A percentile compares a stretch with the other conserved stretches of the same genome.
Evolutionary conservation across 306 rosid genomes (phyloP).

Genomic region (Malus sieversii): DNA sequence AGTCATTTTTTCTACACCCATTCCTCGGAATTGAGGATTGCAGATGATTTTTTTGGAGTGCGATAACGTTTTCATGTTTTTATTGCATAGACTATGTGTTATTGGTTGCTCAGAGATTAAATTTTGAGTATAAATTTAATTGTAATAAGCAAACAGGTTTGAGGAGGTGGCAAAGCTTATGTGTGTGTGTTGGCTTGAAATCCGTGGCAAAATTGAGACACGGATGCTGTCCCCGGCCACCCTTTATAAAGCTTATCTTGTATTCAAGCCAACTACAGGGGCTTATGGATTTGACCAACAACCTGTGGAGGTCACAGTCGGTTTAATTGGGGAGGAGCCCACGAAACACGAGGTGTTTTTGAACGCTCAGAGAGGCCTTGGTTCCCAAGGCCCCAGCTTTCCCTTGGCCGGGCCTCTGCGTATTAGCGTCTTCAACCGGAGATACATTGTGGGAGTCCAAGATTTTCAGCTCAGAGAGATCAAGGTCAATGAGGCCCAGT

Average conservation of each 20-base stretch:
- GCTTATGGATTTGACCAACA: constrained; percentile 41
- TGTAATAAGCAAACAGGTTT: constrained; percentile 32
- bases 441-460: constrained; percentile 1
- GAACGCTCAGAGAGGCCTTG: constrained; percentile 7
- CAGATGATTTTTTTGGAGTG: no score
- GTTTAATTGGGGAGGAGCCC: constrained; percentile 32
- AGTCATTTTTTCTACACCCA: neutral
- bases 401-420: constrained; percentile 41
- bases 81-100: neutral
- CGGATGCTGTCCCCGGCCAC: constrained; percentile 44
- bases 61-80: neutral
- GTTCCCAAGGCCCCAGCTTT: constrained; percentile 1
- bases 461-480: neutral
- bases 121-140: neutral
- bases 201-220: constrained; percentile 39
- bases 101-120: neutral
- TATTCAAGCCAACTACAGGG: constrained; percentile 32
- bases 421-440: constrained; percentile 6
- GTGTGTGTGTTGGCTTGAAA: constrained; percentile 67
- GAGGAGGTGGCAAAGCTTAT: constrained; percentile 57
- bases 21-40: neutral
- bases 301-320: constrained; percentile 40
- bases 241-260: constrained; percentile 47
- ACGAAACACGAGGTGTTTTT: constrained; percentile 24
- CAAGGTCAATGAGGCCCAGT: neutral